phyloP scores from a whole-genome alignment of 2,329 filamentous ascomycete species.

The Didymellaceae sp. region DNA sequence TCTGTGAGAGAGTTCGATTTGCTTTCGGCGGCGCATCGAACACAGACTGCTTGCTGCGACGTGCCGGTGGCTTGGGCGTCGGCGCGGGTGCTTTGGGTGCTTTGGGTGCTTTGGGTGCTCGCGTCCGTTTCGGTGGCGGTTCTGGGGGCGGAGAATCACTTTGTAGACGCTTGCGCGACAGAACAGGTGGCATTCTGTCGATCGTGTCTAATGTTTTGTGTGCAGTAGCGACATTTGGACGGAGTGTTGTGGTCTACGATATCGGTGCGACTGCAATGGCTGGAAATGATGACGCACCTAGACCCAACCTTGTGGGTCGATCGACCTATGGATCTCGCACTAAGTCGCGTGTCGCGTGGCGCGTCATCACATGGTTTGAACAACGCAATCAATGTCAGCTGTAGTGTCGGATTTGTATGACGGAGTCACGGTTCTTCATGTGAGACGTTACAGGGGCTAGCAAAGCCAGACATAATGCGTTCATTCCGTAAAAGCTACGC shows the following conservation, averaged over 20 bases:
- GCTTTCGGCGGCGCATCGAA: constrained; percentile 51
- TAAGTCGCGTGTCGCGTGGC: constrained; percentile 25
- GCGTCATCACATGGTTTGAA: constrained; percentile 22
- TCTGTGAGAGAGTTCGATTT: constrained; percentile 40
- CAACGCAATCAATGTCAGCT: background rate
- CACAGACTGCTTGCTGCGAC: constrained; percentile 47
- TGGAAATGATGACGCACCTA: constrained; percentile 34
- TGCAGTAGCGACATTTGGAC: background rate
- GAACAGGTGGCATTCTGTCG: constrained; percentile 68
- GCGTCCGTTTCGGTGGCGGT: constrained; percentile 36
- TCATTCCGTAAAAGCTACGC: constrained; percentile 1
- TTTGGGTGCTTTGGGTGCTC: constrained; percentile 23
- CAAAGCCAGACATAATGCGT: background rate
- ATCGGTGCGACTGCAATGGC: constrained; percentile 7
- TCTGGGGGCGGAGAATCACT: constrained; percentile 53
- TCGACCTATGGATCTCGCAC: constrained; percentile 22
- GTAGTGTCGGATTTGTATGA: too few relatives aligned
- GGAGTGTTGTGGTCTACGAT: background rate
- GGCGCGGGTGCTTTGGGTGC: constrained; percentile 23
- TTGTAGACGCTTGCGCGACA: constrained; percentile 70
- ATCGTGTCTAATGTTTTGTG: background rate
- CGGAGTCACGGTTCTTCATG: too few relatives aligned
- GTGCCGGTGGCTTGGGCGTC: constrained; percentile 24
- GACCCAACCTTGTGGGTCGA: constrained; percentile 28
- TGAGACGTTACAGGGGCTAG: too few relatives aligned